phyloP scores from a whole-genome alignment of 495 filamentous ascomycete species.

The Aspergillus conjunctus region DNA sequence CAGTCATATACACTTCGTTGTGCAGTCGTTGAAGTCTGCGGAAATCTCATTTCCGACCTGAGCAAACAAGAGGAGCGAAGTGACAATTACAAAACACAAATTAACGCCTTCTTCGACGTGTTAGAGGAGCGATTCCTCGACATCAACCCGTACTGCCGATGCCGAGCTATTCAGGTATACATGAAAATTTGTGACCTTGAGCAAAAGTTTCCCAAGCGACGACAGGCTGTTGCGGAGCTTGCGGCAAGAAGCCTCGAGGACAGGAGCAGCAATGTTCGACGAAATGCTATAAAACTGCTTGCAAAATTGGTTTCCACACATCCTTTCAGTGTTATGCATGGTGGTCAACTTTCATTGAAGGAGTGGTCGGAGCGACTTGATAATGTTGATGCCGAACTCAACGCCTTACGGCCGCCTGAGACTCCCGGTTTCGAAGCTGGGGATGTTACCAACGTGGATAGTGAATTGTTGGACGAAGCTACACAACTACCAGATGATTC shows the following conservation, averaged over 20 bases:
- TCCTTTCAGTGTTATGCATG: conserved; percentile 90
- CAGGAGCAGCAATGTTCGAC: conserved; percentile 95
- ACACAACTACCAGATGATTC: conserved; percentile 74
- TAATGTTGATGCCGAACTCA: conserved; percentile 76
- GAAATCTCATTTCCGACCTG: conserved; percentile 90
- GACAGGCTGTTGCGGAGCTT: conserved; percentile 82
- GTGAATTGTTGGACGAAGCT: conserved; percentile 81
- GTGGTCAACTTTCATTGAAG: conserved; percentile 76
- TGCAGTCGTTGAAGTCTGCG: conserved; percentile 95
- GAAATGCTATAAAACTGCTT: conserved; percentile 92
- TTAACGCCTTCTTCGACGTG: conserved; percentile 95
- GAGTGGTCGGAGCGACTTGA: conserved; percentile 84
- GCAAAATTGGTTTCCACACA: conserved; percentile 87
- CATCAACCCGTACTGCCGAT: conserved; percentile 94
- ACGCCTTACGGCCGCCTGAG: conserved; percentile 74
- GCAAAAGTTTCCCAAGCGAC: conserved; percentile 89
- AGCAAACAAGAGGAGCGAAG: conserved; percentile 87
- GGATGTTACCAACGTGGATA: conserved; percentile 66
- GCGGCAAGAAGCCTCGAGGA: conserved; percentile 89
- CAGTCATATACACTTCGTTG: conserved; percentile 92
- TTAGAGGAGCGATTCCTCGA: conserved; percentile 95
- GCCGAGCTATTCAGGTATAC: conserved; percentile 89
- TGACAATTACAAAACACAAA: conserved; percentile 89
- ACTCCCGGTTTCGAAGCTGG: conserved; percentile 71
- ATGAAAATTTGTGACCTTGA: conserved; percentile 89